Evolutionary conservation across 2,329 filamentous ascomycete species (phyloP), one percentile per base, ranked within the genome.

Genomic region (Diplodia seriata): DNA sequence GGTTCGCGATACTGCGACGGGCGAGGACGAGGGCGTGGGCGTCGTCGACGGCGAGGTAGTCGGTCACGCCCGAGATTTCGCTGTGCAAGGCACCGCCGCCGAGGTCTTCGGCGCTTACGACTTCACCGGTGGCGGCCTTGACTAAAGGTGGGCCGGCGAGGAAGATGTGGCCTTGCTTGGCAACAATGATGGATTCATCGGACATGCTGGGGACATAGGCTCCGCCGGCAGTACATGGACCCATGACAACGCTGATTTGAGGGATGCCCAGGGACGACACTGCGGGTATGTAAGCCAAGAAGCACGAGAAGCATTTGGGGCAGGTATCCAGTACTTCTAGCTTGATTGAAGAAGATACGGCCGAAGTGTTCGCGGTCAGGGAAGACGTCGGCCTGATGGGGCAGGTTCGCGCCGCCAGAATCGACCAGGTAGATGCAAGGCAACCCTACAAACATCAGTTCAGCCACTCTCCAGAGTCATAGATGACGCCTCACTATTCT

Each of bases 171-270:
- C 94, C 94, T 78, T 97, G 94, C 64, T 94, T 91, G 75, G 93
- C 89, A 49, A 98, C 95, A 71, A 99, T 98, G 79, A 99, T 97
- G 76, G 89, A 93, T 84, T 98, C 95, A 77, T 98, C 95, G 69
- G 91, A 94, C 94, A 99, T 98, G 74, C 92, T 93, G 12, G 94
- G 94, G 12, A 98, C 94, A 77, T 99, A 98, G 29, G 94, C 94
- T 57, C 94, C 94, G 62, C 94, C 94, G 1, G 94, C 94, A 0
- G 95, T 99, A 81, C 95, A 99, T 53, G 94, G 92, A 0, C 94
- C 94, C 94, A 99, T 97, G 56, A 99, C 94, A 2, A 97, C 93
- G 11, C 92, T 90, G 73, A 99, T 91, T 76, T 98, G 94, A 1
- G 94, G 94, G 70, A 98, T 97, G 4, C 93, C 93, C 72, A 90